Conservation (phyloP, 2,329 filamentous ascomycete species). For the Stemphylium vesicarium region DNA sequence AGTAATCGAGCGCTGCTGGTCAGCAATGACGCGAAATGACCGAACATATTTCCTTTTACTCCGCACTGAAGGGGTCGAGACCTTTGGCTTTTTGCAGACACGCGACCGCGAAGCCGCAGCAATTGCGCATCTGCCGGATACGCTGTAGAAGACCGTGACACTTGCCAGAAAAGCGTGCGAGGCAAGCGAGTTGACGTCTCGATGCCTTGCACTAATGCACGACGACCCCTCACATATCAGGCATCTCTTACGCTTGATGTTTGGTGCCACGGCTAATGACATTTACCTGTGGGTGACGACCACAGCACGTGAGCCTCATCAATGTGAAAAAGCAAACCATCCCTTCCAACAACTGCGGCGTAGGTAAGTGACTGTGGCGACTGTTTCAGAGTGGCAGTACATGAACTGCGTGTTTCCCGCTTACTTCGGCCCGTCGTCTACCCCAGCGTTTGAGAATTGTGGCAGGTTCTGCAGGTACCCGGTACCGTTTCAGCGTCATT, state of each 20-base stretch:
- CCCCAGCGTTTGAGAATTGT: constrained; percentile 35
- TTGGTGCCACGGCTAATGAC: constrained; percentile 15
- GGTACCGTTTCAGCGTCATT: constrained; percentile 29
- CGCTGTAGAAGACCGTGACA: neutral
- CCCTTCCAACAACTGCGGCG: constrained; percentile 7
- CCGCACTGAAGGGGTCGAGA: neutral
- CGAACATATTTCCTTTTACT: neutral
- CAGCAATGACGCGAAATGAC: neutral
- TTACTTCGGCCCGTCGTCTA: constrained; percentile 8
- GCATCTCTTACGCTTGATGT: constrained; percentile 20
- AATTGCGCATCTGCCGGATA: no score
- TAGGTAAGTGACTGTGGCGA: constrained; percentile 17
- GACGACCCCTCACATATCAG: constrained; percentile 7
- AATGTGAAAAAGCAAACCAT: no score
- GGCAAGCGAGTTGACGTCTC: constrained; percentile 5
- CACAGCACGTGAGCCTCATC: no score
- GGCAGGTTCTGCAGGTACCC: constrained; percentile 43
- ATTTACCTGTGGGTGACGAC: neutral
- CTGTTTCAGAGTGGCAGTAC: constrained; percentile 27
- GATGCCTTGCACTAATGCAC: constrained; percentile 17
- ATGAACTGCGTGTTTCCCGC: constrained; percentile 11
- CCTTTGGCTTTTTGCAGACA: neutral
- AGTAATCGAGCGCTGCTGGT: neutral
- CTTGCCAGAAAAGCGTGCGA: constrained; percentile 18
- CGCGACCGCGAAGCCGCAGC: neutral